phyloP scores from a whole-genome alignment of 2,329 filamentous ascomycete genomes.

The Xenosphaeropsis pyriputrescens region DNA sequence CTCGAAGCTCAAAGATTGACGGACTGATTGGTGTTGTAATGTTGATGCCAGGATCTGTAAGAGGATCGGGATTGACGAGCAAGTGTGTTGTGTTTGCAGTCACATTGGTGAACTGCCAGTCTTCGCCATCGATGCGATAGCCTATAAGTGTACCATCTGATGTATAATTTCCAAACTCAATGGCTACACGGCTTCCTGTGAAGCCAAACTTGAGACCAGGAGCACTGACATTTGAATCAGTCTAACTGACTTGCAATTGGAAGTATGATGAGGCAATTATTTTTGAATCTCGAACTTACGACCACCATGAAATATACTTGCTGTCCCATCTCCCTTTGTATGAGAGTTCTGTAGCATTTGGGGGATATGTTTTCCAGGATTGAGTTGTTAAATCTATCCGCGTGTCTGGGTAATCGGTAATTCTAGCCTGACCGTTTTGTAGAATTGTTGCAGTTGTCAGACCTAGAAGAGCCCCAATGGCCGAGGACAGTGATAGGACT shows the following conservation, averaged over 20 bases:
- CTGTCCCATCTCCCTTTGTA: conserved; percentile 51
- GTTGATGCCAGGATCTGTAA: conserved; percentile 25
- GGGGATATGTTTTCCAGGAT: conserved; percentile 31
- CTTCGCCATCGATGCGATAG: conserved; percentile 40
- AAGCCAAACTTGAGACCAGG: conserved; percentile 13
- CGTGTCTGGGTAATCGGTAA: conserved; percentile 25
- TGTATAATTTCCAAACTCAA: conserved; percentile 11
- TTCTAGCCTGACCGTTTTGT: conserved; percentile 18
- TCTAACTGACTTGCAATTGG: neutral
- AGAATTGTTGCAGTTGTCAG: neutral
- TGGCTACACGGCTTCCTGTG: conserved; percentile 9
- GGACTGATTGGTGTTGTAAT: conserved; percentile 26
- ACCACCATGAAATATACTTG: conserved; percentile 44
- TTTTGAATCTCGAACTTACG: conserved; percentile 22
- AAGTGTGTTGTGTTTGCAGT: conserved; percentile 39
- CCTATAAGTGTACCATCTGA: conserved; percentile 30
- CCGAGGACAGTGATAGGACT: too few relatives aligned
- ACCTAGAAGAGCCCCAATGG: neutral
- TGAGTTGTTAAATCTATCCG: conserved; percentile 19
- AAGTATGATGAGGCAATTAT: neutral
- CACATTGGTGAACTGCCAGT: conserved; percentile 47
- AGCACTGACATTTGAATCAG: conserved; percentile 2
- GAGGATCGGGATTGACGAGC: conserved; percentile 26
- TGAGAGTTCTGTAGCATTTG: conserved; percentile 36
- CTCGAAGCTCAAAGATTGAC: conserved; percentile 38